phyloP scores from a whole-genome alignment of 169 alveolate species.

The Blepharisma undulans region DNA sequence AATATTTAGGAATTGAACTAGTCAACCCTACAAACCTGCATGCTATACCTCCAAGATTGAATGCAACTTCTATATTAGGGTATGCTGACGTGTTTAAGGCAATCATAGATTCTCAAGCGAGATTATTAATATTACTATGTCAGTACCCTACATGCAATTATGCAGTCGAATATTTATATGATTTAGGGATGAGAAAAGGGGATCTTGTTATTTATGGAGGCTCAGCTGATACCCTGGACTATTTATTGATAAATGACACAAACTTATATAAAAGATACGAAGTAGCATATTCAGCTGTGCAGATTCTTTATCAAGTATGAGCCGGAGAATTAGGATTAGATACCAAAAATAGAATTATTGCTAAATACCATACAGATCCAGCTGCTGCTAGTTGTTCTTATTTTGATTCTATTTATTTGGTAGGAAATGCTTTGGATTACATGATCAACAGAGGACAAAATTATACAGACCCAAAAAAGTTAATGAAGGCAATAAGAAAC shows the following conservation, averaged over 20 bases:
- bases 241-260: neutral
- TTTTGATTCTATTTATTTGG: neutral
- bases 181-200: neutral
- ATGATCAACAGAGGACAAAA: neutral
- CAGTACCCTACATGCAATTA: neutral
- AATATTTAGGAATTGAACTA: neutral
- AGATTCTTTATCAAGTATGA: neutral
- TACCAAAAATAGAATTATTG: neutral
- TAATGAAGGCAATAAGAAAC: neutral
- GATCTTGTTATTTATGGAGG: neutral
- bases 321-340: neutral
- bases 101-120: neutral
- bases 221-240: neutral
- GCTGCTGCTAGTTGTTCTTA: neutral
- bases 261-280: neutral
- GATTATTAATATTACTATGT: neutral
- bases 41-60: neutral
- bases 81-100: neutral
- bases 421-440: neutral
- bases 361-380: neutral
- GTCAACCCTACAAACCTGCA: neutral
- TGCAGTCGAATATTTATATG: neutral
- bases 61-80: neutral
- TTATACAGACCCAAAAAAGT: neutral
- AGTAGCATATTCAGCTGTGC: neutral